Base-by-base conservation (phyloP, 805 yeast species). In the Wickerhamiella siamensis region DNA sequence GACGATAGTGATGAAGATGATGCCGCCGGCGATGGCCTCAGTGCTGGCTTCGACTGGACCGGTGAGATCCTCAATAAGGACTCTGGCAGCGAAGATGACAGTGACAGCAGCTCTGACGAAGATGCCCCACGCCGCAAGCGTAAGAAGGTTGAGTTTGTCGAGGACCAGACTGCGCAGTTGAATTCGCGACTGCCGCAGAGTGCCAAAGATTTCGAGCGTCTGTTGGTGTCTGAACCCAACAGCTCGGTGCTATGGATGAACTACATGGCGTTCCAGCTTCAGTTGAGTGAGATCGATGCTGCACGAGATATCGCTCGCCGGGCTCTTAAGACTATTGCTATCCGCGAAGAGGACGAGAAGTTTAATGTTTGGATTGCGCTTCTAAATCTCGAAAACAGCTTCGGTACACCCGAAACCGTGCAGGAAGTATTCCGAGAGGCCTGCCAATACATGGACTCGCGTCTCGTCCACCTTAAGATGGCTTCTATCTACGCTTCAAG, bases 251-350 rank as follows among this genome's bases (percentile, higher is more conserved):
- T 84, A 43, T 91, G 98, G 98, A 88, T 91, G 83, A 83, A 87
- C 63, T 91, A 82, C 64, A 91, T 91, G 95, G 87, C 97, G 3
- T 91, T 88, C 79, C 95, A 87, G 62, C 70, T 91, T 49, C 95
- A 87, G 61, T 69, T 88, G 48, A 82, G 95, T 66, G 98, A 91
- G 61, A 67, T 86, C 45, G 96, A 88, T 31, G 84, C 83, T 62
- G 95, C 96, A 8, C 76, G 98, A 53, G 94, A 83, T 59, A 75
- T 91, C 52, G 96, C 83, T 36, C 82, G 79, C 53, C 75, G 98
- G 48, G 98, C 97, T 2, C 70, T 91, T 57, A 83, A 83, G 65
- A 79, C 91, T 4, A 93, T 91, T 51, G 77, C 74, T 53, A 83
- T 77, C 63, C 75, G 95, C 55, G 95, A 87, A 55, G 97, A 91